These are phyloP conservation scores for Pichia rugopelliculosa DNA, from an alignment of 805 yeast genomes.

Conservation along the genomic window DNA sequence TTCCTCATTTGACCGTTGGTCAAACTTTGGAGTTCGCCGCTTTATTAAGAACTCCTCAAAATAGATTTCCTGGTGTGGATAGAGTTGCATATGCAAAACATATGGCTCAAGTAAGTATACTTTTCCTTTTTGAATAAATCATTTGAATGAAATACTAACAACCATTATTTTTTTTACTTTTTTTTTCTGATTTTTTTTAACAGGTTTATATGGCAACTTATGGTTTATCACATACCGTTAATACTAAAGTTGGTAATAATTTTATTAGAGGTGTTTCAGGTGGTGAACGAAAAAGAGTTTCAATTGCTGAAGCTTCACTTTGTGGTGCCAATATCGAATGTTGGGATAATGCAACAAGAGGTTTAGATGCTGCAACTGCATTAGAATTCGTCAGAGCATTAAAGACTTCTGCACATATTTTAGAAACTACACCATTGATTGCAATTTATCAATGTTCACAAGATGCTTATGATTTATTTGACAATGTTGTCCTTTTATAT, in stretches of 20 bases:
- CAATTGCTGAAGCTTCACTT: slow-evolving; percentile 47
- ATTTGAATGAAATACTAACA: slow-evolving; percentile 6
- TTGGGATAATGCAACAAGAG: slow-evolving; percentile 68
- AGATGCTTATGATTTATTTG: slow-evolving; percentile 38
- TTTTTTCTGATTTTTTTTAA: background rate
- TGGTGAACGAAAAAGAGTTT: slow-evolving; percentile 61
- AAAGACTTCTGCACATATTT: slow-evolving; percentile 45
- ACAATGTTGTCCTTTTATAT: slow-evolving; percentile 34
- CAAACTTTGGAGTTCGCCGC: slow-evolving; percentile 52
- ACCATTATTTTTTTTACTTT: background rate
- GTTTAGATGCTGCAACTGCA: slow-evolving; percentile 66
- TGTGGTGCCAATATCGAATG: slow-evolving; percentile 38
- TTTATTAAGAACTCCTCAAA: slow-evolving; percentile 50
- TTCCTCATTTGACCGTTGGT: slow-evolving; percentile 48
- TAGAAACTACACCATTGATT: slow-evolving; percentile 43
- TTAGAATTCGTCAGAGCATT: slow-evolving; percentile 53
- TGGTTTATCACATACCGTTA: slow-evolving; percentile 40
- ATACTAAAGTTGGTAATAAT: slow-evolving; percentile 59
- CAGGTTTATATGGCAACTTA: slow-evolving; percentile 28
- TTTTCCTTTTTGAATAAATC: background rate
- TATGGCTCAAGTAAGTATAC: slow-evolving; percentile 35
- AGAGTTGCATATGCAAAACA: slow-evolving; percentile 46
- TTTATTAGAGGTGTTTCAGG: slow-evolving; percentile 59
- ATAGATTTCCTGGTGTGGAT: slow-evolving; percentile 42
- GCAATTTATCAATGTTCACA: slow-evolving; percentile 44